Percentiles rank a stretch among this genome's conserved stretches.
phyloP scores from a whole-genome alignment of 768 basidiomycete species.

The Lactifluus subvellereus region DNA sequence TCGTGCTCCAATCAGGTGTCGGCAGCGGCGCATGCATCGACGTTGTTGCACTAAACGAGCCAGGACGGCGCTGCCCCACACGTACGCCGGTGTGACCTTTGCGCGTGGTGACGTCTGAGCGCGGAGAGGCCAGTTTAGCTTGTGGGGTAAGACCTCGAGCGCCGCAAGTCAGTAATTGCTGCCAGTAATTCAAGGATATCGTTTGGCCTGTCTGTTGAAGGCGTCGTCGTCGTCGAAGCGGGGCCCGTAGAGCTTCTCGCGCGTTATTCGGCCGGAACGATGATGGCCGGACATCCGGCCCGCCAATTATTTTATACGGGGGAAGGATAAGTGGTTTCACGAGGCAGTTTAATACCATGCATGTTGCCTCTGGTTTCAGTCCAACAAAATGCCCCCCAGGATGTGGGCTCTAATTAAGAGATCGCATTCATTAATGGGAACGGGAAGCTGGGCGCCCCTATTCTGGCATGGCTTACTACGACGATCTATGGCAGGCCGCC shows the following conservation, averaged over 20 bases:
- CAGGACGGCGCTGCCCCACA: constrained; percentile 32
- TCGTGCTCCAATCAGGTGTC: constrained; percentile 71
- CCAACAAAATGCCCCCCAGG: neutral
- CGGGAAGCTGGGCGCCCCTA: neutral
- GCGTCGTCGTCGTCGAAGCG: constrained; percentile 1
- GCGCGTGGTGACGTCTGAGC: constrained; percentile 42
- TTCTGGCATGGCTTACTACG: constrained; percentile 12
- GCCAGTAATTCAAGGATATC: neutral
- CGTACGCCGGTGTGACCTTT: constrained; percentile 34
- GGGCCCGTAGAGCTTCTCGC: neutral
- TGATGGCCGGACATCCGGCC: constrained; percentile 8
- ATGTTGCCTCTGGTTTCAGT: neutral
- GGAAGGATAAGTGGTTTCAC: neutral
- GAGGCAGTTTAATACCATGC: neutral
- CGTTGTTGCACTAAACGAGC: constrained; percentile 25
- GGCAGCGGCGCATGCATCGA: constrained; percentile 30
- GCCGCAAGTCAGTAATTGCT: constrained; percentile 48
- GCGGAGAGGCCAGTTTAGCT: constrained; percentile 46
- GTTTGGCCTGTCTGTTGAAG: neutral
- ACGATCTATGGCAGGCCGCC: neutral
- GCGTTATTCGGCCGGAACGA: constrained; percentile 3
- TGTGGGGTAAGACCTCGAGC: constrained; percentile 70
- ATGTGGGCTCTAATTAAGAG: too few relatives aligned
- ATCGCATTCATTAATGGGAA: neutral
- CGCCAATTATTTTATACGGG: neutral